Base-by-base conservation (phyloP, 176 grass and related monocot species). In the Alopecurus myosuroides region DNA sequence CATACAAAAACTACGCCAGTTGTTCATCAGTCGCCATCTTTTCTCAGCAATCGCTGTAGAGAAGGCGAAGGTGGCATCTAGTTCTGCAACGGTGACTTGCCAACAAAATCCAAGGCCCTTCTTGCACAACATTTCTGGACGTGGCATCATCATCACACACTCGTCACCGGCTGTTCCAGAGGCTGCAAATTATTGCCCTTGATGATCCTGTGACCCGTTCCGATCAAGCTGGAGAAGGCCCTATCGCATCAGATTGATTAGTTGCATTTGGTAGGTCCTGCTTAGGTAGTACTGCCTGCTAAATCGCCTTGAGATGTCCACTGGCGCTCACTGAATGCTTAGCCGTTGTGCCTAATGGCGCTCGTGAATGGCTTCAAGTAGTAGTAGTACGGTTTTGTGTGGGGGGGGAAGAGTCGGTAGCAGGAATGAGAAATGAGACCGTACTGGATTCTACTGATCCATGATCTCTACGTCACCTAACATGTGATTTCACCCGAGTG, bases 71-170 rank as follows among this genome's bases (percentile, higher is more conserved):
- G 6, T 84, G 42, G 7, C 15, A 51, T 14, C 22, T 20, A 51
- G 71, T 76, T 84, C 42, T 29, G 72, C 33, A 77, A 84, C 58
- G 82, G n/a, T 1, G 82, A 66, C 82, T 40, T 13, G 57, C 46
- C 74, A 68, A 18, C 74, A 53, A 33, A 53, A 85, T 68, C 26
- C n/a, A n/a, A 18, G 62, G 48, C 45, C n/a, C 6, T 19, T 39
- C 11, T 70, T 33, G 23, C 39, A 11, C 58, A 4, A 23, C 68
- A 60, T 72, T 35, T n/a, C 39, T 44, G 81, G 53, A 36, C 36
- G 53, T 52, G 60, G 4, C 69, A 62, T 31, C 23, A 41, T 46
- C 19, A 22, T 9, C 41, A 11, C 1, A n/a, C 20, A 53, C 51
- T 53, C 82, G 50, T 35, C 26, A 48, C 31, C 57, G 9, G 31